Base-by-base conservation (phyloP, 2,329 filamentous ascomycete species). In the Ophiostoma sp. region DNA sequence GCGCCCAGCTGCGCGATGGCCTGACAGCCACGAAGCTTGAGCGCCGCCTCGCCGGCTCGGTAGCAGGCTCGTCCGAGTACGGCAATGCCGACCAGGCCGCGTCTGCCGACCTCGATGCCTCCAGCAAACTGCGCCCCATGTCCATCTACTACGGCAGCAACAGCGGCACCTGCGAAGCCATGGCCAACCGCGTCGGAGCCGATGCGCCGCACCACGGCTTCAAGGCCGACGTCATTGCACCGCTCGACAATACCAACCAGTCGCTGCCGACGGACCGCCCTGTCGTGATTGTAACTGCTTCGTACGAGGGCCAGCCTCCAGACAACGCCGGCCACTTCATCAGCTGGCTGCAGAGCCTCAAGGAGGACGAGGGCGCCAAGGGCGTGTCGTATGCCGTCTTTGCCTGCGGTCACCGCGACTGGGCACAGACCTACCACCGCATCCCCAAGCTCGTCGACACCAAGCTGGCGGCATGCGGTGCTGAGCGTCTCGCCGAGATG, bases 231-330 rank as follows among this genome's bases (percentile, higher is more conserved):
- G 74, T 77, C 2, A 80, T 79, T 3, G 77, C 89, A 1, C 81
- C 83, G 41, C 77, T 93, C 36, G 87, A 93, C 73, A 80, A 81
- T 0, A 88, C 86, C 0, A 84, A 83, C 14, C 82, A 85, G 64
- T 82, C 83, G 2, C 75, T 93, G 0, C 84, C 87, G 0, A 85
- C 80, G 65, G 81, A 84, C 40, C 81, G 83, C 6, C 89, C 89
- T 0, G 81, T 90, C 0, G 79, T 91, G 38, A 82, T 93, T 65
- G 82, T 93, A 71, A 87, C 87, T 0, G 84, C 90, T 0, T 74
- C 86, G 0, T 93, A 93, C 72, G 90, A 93, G 73, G 90, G 90
- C 0, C 82, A 90, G 67, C 88, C 90, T 0, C 85, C 89, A 0
- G 88, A 91, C 70, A 92, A 93, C 70, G 90, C 90, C 0, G 82